Conservation (phyloP, 495 filamentous ascomycete species). For the Pseudevernia furfuracea region DNA sequence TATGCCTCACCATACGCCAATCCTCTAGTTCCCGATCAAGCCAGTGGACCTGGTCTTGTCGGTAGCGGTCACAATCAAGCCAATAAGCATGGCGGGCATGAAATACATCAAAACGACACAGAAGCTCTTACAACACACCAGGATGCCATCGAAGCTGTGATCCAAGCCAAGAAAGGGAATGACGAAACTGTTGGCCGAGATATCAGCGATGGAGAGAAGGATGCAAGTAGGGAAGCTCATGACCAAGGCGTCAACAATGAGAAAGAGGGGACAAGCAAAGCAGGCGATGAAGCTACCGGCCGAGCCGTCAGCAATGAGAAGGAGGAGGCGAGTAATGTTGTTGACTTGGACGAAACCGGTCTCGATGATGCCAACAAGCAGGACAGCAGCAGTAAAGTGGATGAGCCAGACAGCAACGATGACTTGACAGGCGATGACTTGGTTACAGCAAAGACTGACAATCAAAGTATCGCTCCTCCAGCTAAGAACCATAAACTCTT, state of each 20-base stretch:
- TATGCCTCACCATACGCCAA: conserved; percentile 6
- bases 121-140: background rate
- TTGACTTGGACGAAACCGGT: background rate
- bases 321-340: background rate
- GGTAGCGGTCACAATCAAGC: background rate
- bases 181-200: background rate
- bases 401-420: background rate
- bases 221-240: background rate
- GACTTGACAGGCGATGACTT: background rate
- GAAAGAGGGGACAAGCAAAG: background rate
- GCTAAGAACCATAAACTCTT: background rate
- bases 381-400: background rate
- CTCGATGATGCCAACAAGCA: background rate
- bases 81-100: background rate
- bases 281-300: background rate
- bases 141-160: background rate
- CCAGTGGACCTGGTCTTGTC: background rate
- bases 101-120: background rate
- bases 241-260: background rate
- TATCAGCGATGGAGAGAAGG: background rate
- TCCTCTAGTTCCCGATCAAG: background rate
- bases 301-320: background rate
- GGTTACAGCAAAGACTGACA: background rate
- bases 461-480: background rate
- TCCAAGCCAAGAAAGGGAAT: background rate